Evolutionary conservation across 2,329 filamentous ascomycete genomes (phyloP), one percentile per base, ranked within the genome.

Genomic region (Ceratocystis cubensis): DNA sequence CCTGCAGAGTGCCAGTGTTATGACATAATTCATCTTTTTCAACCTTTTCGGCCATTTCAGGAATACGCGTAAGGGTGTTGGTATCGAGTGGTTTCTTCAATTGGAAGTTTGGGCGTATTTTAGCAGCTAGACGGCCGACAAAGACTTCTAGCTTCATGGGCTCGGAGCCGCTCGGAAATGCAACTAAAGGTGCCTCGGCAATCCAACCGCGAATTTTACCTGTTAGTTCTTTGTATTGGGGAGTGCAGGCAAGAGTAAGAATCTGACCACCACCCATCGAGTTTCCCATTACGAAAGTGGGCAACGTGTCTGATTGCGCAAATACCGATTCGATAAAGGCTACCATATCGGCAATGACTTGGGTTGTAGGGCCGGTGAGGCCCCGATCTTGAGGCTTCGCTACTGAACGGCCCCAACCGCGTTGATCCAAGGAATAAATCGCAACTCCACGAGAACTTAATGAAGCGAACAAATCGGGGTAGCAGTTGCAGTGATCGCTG

Each of bases 201-300:
- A 96, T 73, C 79, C 88, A 90, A 25, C 91, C 91, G 59, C 85
- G 80, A 61, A 96, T 81, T 67, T 81, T 78, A 45, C 77, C 74
- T 53, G 84, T 80, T 13, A 89, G 74, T 17, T 83, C 80, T 56
- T 76, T 75, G 73, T 84, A 81, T 66, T 74, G 68, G 0, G 79
- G 74, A 65, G 81, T 78, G 66, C 77, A 80, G 28, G 81, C 81
- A 25, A 87, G 74, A 56, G 83, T 85, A 7, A 96, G 77, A 5
- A 86, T 82, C 75, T 95, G 82, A 28, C 85, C 89, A 68, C 92
- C 92, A 70, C 92, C 92, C 90, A 96, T 96, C 25, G 87, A 91
- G 76, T 96, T 91, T 65, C 92, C 92, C 79, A 94, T 85, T 22
- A 96, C 81, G 76, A 96, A 96, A 17, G 95, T 73, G 0, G 91